These are phyloP conservation scores for Microbotryomycetes sp. DNA, from an alignment of 1,284 basidiomycete species.

Conservation along the genomic window DNA sequence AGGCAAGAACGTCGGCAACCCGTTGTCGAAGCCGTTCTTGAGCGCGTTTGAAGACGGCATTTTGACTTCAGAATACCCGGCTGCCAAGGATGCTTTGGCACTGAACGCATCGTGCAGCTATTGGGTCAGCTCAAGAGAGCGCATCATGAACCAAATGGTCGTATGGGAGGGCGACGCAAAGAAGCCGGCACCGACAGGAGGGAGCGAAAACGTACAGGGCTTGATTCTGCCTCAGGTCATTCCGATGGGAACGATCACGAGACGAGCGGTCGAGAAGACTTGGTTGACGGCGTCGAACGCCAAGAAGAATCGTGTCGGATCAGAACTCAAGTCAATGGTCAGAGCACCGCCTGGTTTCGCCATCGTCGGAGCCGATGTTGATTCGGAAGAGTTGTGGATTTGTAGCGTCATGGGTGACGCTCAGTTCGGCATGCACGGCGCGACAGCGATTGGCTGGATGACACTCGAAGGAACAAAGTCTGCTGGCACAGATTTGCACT, in stretches of 20 bases:
- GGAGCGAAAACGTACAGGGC: conserved; percentile 56
- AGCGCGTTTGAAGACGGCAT: conserved; percentile 79
- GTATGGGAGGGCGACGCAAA: conserved; percentile 59
- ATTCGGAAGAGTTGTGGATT: conserved; percentile 99
- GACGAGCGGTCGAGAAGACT: conserved; percentile 93
- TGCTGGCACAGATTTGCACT: conserved; percentile 91
- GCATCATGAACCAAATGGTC: conserved; percentile 88
- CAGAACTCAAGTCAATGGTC: conserved; percentile 96
- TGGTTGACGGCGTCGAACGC: conserved; percentile 99
- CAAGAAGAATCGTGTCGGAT: conserved; percentile 93
- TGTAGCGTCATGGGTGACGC: conserved; percentile 98
- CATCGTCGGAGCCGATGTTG: conserved; percentile 96
- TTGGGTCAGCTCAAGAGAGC: conserved; percentile 91
- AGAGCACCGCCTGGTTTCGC: conserved; percentile 86
- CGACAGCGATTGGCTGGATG: conserved; percentile 99
- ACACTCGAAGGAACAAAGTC: conserved; percentile 97
- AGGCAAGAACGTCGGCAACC: conserved; percentile 84
- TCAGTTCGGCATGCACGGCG: conserved; percentile 94
- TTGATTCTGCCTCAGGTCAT: conserved; percentile 94
- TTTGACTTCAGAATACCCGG: conserved; percentile 53
- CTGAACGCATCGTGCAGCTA: conserved; percentile 95
- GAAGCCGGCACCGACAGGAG: conserved; percentile 7
- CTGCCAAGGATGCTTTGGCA: conserved; percentile 75
- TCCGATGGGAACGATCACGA: conserved; percentile 97
- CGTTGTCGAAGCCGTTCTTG: conserved; percentile 82